Conservation (phyloP, 495 filamentous ascomycete genomes). For the Xylaria sp. region DNA sequence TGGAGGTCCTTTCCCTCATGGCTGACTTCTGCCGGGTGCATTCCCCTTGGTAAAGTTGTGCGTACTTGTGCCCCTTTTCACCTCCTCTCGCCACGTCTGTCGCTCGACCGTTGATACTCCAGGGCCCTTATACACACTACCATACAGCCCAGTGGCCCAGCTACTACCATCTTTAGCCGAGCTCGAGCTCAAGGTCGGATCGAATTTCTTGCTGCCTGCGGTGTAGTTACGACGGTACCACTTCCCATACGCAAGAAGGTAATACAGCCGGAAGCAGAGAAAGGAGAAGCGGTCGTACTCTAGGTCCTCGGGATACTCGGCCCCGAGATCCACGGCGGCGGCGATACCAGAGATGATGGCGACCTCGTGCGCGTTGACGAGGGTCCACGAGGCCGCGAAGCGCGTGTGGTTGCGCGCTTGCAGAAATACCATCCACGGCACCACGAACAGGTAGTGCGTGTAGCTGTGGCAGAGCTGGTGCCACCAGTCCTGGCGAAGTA, state of each 20-base stretch:
- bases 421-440: slow-evolving; percentile 83
- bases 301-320: slow-evolving; percentile 63
- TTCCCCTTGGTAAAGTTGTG: slow-evolving; percentile 36
- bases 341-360: slow-evolving; percentile 80
- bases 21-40: slow-evolving; percentile 34
- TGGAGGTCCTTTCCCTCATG: slow-evolving; percentile 18
- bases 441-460: slow-evolving; percentile 80
- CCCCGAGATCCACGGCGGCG: slow-evolving; percentile 79
- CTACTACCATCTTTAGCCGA: slow-evolving; percentile 46
- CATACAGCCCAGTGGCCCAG: slow-evolving; percentile 60
- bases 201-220: slow-evolving; percentile 23
- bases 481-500: slow-evolving; percentile 82
- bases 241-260: slow-evolving; percentile 48
- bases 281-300: slow-evolving; percentile 59
- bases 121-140: slow-evolving; percentile 60
- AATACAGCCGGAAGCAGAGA: slow-evolving; percentile 55
- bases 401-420: slow-evolving; percentile 71
- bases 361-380: slow-evolving; percentile 87
- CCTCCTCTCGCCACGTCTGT: slow-evolving; percentile 56
- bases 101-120: slow-evolving; percentile 55
- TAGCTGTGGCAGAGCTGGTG: slow-evolving; percentile 84
- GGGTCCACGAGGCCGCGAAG: slow-evolving; percentile 78
- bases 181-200: slow-evolving; percentile 16
- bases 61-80: slow-evolving; percentile 41
- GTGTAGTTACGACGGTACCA: slow-evolving; percentile 46